Base-by-base conservation (phyloP, 192 early-diverging fungal genomes). In the Backusella luteola region DNA sequence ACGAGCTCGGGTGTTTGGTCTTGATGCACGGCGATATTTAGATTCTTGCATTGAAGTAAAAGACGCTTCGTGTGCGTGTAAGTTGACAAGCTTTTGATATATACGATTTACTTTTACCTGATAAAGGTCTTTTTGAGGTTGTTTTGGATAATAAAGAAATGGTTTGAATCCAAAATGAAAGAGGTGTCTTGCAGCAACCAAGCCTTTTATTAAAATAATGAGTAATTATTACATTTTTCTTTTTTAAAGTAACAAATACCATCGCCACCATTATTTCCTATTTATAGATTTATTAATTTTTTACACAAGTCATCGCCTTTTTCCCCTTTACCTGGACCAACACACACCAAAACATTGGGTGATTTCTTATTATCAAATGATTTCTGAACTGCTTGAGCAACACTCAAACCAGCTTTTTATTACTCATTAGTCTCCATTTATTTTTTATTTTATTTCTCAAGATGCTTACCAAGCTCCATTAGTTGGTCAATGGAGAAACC, bases 181-280 rank as follows among this genome's bases (percentile, higher is more conserved):
- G 29, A 99, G 80, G 77, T 98, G 96, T 34, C 96, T 89, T 14
- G 97, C 97, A 17, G 95, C 95, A 34, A 99, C 98, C 19, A 99
- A 86, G 1, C 93, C 89, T 90, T 71, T 67, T 14, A 35, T n/a
- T 68, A 34, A 38, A 14, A 17, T 1, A 68, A 36, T 14, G 5
- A 6, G n/a, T 44, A 32, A 72, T 72, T 29, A 17, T 0, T 26
- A 21, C 14, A 71, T 12, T 29, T 63, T 11, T 4, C 12, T 26
- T 26, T 9, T 11, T 12, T 11, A 8, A 15, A 23, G 5, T 15
- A 6, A 68, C 35, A 76, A 76, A 66, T 83, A 87, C 91, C 98
- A 84, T 99, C 98, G 19, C 97, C 97, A 34, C 98, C 98, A 82
- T 99, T 99, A 80, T 99, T 99, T 49, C 97, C 80, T 78, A 66